phyloP scores from a whole-genome alignment of 2,329 filamentous ascomycete genomes.

The Dactylonectria macrodidyma region DNA sequence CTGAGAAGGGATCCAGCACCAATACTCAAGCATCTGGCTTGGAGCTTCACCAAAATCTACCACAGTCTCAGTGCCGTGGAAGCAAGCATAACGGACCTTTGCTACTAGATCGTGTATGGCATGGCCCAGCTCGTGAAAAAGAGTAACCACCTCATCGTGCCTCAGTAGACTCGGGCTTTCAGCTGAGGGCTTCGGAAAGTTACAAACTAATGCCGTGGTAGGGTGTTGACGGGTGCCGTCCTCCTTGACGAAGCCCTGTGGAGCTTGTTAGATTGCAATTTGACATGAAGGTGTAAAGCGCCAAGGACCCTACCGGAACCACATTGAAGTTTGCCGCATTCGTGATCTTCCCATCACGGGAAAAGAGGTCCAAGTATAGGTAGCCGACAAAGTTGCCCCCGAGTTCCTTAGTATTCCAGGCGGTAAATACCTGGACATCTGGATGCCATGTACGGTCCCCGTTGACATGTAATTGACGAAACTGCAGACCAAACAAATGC shows the following conservation, averaged over 20 bases:
- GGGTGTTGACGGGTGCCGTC: slow-evolving; percentile 1
- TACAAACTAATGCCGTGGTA: slow-evolving; percentile 1
- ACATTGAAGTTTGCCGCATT: slow-evolving; percentile 12
- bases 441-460: neutral
- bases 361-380: slow-evolving; percentile 9
- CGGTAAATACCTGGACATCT: neutral
- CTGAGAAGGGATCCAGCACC: slow-evolving; percentile 6
- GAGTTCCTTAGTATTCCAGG: neutral
- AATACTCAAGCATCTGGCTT: slow-evolving; percentile 11
- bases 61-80: slow-evolving; percentile 1
- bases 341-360: slow-evolving; percentile 1
- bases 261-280: neutral
- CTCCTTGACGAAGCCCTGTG: neutral
- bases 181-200: neutral
- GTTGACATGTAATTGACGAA: neutral
- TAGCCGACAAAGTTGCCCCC: slow-evolving; percentile 3
- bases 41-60: slow-evolving; percentile 18
- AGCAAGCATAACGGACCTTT: slow-evolving; percentile 1
- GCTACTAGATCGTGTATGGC: slow-evolving; percentile 2
- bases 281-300: neutral
- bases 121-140: slow-evolving; percentile 9
- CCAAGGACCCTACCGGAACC: neutral
- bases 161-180: slow-evolving; percentile 1
- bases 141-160: slow-evolving; percentile 3
- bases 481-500: slow-evolving; percentile 4